Evolutionary conservation across 768 basidiomycete species (phyloP), one percentile per base, ranked within the genome.

Genomic region (Agaricus bisporus): DNA sequence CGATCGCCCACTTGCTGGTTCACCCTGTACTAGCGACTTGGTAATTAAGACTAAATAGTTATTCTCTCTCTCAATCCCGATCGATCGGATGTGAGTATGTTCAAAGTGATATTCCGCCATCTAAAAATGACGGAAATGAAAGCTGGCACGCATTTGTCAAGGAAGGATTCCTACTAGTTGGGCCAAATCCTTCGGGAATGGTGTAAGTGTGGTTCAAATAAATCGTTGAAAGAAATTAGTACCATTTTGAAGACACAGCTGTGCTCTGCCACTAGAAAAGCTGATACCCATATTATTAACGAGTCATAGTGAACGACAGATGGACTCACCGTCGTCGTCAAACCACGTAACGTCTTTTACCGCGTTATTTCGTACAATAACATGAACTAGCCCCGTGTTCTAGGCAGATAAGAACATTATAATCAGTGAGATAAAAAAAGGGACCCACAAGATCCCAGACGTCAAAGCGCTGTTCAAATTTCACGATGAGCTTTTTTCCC

Each of bases 201-300:
- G 18, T 36, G 29, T 51, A 5, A 52, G 42, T n/a, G n/a, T 20
- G 20, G 11, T 6, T 36, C 39, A 35, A 10, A 4, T 25, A 10
- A 36, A 18, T n/a, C 28, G 18, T 22, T 22, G 22, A 12, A 15
- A 39, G 15, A 9, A 28, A 25, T 29, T 6, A 36, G 6, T 18
- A 53, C 51, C 51, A 53, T 39, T 29, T 53, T 53, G 38, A 53
- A 53, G 29, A 53, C 36, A 17, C 51, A 53, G 20, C 51, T 47
- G 25, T 53, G 51, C 17, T 53, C 51, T 18, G 51, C 51, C 17
- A 53, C 44, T 3, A 51, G 49, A 41, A 51, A 51, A 11, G 41
- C 49, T 51, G 38, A 18, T 3, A 10, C 29, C 11, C 17, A 10
- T 5, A 1, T 32, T 35, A 41, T 11, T n/a, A 20, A 39, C 17